Evolutionary conservation across 768 basidiomycete genomes (phyloP).

Genomic region (Antrodiella citrinella): DNA sequence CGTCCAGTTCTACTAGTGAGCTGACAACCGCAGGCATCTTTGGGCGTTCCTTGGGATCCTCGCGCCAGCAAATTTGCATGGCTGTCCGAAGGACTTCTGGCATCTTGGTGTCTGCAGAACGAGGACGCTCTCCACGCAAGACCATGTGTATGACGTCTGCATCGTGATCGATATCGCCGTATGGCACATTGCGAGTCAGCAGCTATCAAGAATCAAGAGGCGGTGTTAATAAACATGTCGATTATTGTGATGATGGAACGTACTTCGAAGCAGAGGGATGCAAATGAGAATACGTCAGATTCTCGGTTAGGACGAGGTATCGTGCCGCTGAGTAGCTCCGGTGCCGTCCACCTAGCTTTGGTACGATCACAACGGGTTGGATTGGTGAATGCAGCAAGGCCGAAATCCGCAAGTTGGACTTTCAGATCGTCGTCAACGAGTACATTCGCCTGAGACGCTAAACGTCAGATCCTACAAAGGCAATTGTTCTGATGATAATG

Average conservation of each 20-base stretch:
- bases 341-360: neutral
- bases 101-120: neutral
- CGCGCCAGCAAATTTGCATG: neutral
- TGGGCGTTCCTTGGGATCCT: neutral
- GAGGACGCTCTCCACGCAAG: neutral
- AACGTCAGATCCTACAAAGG: neutral
- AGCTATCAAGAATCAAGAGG: too few species aligned
- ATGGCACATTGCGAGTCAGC: neutral
- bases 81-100: neutral
- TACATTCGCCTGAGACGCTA: neutral
- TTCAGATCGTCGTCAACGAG: neutral
- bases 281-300: neutral
- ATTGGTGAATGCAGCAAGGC: neutral
- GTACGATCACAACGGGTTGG: too few species aligned
- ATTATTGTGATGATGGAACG: too few species aligned
- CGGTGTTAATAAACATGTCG: too few species aligned
- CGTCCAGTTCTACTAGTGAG: too few species aligned
- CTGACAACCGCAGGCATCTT: too few species aligned
- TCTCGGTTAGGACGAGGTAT: neutral
- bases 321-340: neutral
- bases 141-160: neutral
- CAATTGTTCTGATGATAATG: neutral
- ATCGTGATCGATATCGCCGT: neutral
- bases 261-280: neutral
- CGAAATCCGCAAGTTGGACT: neutral